Evolutionary conservation across 768 basidiomycete species (phyloP).

Genomic region (Galerina sulciceps): DNA sequence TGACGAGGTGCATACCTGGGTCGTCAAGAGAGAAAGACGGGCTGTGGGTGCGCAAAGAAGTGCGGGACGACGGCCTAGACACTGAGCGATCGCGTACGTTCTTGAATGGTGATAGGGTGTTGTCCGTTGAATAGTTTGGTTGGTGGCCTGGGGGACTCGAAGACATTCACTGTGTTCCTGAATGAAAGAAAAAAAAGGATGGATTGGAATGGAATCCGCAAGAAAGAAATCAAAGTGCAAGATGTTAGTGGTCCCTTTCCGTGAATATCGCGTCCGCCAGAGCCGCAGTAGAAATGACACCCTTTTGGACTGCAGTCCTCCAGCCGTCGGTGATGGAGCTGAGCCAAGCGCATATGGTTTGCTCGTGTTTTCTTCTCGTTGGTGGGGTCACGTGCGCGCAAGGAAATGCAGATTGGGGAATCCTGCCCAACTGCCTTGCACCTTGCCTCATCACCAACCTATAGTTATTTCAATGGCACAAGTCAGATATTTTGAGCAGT

Average conservation of each 20-base stretch:
- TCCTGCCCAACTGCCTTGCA: too few species aligned
- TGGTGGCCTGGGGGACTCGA: slow-evolving; percentile 27
- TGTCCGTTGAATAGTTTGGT: slow-evolving; percentile 13
- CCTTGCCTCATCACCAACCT: too few species aligned
- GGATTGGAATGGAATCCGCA: neutral
- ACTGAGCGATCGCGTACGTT: slow-evolving; percentile 36
- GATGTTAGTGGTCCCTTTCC: neutral
- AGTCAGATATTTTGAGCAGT: too few species aligned
- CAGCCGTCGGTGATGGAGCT: slow-evolving; percentile 3
- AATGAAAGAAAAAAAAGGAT: slow-evolving; percentile 5
- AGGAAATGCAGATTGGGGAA: too few species aligned
- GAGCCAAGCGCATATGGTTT: neutral
- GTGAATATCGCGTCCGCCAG: neutral
- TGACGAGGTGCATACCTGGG: slow-evolving; percentile 54
- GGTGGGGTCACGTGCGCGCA: neutral
- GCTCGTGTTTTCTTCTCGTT: neutral
- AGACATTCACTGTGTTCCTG: slow-evolving; percentile 34
- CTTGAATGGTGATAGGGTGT: slow-evolving; percentile 35
- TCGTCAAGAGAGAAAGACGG: slow-evolving; percentile 64
- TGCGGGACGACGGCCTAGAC: slow-evolving; percentile 48
- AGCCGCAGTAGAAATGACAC: neutral
- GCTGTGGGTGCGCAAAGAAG: slow-evolving; percentile 53
- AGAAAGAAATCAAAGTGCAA: neutral
- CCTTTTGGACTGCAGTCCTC: neutral
- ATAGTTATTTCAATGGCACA: too few species aligned